Evolutionary conservation across 805 yeast genomes (phyloP).

Genomic region (Tanozyma kutaoensis): DNA sequence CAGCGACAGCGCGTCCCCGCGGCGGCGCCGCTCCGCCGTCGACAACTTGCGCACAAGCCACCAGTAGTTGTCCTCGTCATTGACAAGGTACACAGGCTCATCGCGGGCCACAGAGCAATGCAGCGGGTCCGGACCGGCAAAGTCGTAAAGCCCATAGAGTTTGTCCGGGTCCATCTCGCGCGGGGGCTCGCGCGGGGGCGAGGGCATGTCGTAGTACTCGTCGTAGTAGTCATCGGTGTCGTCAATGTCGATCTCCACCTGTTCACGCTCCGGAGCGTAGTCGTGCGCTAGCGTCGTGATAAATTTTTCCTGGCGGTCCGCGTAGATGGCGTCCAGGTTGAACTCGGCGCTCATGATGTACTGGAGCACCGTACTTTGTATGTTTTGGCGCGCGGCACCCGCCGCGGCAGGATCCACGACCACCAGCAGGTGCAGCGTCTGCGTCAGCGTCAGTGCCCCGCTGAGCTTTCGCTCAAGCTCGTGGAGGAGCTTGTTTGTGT

Average conservation of each 20-base stretch:
- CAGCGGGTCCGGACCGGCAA: conserved; percentile 85
- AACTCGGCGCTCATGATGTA: conserved; percentile 15
- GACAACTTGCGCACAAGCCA: conserved; percentile 61
- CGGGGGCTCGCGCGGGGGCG: conserved; percentile 73
- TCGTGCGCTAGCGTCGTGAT: conserved; percentile 16
- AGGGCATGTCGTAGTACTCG: conserved; percentile 37
- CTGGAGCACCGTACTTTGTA: conserved; percentile 20
- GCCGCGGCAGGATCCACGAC: conserved; percentile 8
- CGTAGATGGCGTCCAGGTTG: conserved; percentile 17
- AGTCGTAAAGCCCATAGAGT: conserved; percentile 77
- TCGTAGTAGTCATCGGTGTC: conserved; percentile 11
- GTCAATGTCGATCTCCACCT: conserved; percentile 14
- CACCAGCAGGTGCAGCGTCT: conserved; percentile 9
- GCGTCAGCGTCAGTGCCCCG: conserved; percentile 13
- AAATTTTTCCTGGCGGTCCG: conserved; percentile 20
- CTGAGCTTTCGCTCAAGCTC: conserved; percentile 23
- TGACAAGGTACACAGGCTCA: conserved; percentile 69
- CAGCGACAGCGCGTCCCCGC: conserved; percentile 10
- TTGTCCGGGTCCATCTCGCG: conserved; percentile 71
- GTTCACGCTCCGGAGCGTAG: conserved; percentile 7
- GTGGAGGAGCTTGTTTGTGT: conserved; percentile 10
- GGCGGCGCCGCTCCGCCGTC: conserved; percentile 14
- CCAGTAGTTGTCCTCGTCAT: conserved; percentile 93
- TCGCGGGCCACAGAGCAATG: conserved; percentile 73
- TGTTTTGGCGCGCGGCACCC: conserved; percentile 12